Conservation (phyloP, 2,329 filamentous ascomycete species). For the Pseudogymnoascus sp. region DNA sequence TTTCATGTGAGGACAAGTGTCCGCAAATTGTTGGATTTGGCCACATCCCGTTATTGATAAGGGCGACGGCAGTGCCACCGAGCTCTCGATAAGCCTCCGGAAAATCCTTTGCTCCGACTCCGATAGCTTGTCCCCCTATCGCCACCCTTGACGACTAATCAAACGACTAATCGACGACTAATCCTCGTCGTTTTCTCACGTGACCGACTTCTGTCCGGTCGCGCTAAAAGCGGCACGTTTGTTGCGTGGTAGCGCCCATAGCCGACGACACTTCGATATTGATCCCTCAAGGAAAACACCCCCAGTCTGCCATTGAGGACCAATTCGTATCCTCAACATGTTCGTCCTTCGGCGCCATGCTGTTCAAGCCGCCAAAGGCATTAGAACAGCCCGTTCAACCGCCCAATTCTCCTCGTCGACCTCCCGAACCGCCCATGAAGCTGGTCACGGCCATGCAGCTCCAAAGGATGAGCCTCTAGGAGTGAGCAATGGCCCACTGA, state of each 20-base stretch:
- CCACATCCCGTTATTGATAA: slow-evolving; percentile 6
- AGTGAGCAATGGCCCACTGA: slow-evolving; percentile 29
- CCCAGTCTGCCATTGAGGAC: slow-evolving; percentile 5
- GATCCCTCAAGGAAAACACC: slow-evolving; percentile 1
- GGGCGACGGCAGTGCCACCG: background rate
- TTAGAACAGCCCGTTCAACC: slow-evolving; percentile 16
- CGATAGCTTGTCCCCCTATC: background rate
- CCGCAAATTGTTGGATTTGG: slow-evolving; percentile 2
- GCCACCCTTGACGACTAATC: background rate
- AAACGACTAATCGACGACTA: background rate
- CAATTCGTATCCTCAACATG: slow-evolving; percentile 19
- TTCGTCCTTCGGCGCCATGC: slow-evolving; percentile 27
- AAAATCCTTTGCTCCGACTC: slow-evolving; percentile 1
- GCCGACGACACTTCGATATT: slow-evolving; percentile 7
- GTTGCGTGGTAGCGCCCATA: slow-evolving; percentile 9
- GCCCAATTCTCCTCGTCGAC: slow-evolving; percentile 11
- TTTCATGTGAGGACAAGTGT: slow-evolving; percentile 1
- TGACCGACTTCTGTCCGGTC: background rate
- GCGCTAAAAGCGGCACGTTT: slow-evolving; percentile 9
- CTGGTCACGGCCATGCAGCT: slow-evolving; percentile 29
- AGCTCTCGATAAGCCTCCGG: slow-evolving; percentile 6
- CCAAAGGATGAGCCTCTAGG: slow-evolving; percentile 43
- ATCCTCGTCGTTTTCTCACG: background rate
- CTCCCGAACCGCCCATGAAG: slow-evolving; percentile 16
- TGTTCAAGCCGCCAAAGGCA: slow-evolving; percentile 23